These are phyloP conservation scores for Fusarium sp. DNA, from an alignment of 2,329 filamentous ascomycete genomes.

Conservation along the genomic window DNA sequence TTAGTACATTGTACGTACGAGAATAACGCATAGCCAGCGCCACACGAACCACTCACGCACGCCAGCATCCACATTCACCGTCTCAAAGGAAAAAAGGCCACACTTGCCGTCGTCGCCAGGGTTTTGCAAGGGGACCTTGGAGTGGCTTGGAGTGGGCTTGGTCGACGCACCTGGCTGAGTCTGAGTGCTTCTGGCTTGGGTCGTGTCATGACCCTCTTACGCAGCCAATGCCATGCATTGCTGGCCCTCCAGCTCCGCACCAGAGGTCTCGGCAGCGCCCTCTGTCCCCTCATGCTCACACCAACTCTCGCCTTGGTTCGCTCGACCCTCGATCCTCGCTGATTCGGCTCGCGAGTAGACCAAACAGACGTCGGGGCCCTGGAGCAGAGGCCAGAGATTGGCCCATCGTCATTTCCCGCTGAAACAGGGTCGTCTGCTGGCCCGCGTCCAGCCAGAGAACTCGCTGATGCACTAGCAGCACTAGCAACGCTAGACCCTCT, in stretches of 20 bases:
- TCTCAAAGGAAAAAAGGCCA: background rate
- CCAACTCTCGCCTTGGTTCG: constrained; percentile 2
- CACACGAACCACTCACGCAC: constrained; percentile 16
- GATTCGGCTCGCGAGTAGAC: constrained; percentile 9
- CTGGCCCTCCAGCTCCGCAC: constrained; percentile 29
- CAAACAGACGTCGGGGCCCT: constrained; percentile 20
- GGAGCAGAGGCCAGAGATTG: constrained; percentile 38
- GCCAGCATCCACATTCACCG: constrained; percentile 25
- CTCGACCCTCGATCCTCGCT: constrained; percentile 10
- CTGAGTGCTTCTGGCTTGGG: constrained; percentile 22
- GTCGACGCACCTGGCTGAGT: background rate
- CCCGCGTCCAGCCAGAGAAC: constrained; percentile 21
- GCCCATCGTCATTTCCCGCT: constrained; percentile 44
- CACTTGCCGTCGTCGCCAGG: background rate
- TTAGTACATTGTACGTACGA: constrained; percentile 10
- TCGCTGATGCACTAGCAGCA: constrained; percentile 19
- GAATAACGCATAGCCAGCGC: constrained; percentile 14
- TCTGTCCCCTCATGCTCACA: constrained; percentile 3
- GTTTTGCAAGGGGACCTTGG: background rate
- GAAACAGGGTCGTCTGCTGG: constrained; percentile 44
- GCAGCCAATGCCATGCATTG: constrained; percentile 27
- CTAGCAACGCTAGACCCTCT: constrained; percentile 9
- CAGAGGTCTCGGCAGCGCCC: constrained; percentile 35
- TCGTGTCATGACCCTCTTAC: constrained; percentile 33
- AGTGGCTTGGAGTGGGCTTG: constrained; percentile 31